A percentile compares a stretch with the other conserved stretches of the same genome.
phyloP scores from a whole-genome alignment of 1,139 yeast genomes.

The Debaryomyces sp. region DNA sequence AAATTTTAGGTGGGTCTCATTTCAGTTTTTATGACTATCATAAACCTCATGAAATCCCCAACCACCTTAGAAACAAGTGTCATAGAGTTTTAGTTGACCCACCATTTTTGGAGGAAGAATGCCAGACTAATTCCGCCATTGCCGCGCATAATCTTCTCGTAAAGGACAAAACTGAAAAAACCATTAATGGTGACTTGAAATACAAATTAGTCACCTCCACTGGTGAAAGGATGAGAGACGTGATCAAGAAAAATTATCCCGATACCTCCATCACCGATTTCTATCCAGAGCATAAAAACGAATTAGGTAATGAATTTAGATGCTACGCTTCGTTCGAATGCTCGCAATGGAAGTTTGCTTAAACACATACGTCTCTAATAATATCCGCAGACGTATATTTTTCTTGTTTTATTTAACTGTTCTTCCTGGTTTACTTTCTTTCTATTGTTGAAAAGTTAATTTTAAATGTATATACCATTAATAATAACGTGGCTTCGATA shows the following conservation, averaged over 20 bases:
- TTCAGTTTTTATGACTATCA: conserved; percentile 79
- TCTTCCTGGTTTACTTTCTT: neutral
- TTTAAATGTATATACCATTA: neutral
- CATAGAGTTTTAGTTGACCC: conserved; percentile 85
- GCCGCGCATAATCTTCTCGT: conserved; percentile 67
- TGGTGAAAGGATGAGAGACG: conserved; percentile 80
- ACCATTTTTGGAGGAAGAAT: conserved; percentile 79
- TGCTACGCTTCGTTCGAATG: conserved; percentile 79
- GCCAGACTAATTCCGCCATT: conserved; percentile 73
- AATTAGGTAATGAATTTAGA: conserved; percentile 83
- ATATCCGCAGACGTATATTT: neutral
- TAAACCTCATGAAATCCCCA: conserved; percentile 65
- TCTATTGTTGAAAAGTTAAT: neutral
- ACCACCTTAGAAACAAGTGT: conserved; percentile 58
- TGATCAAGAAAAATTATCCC: conserved; percentile 64
- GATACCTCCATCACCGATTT: conserved; percentile 66
- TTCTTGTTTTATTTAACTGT: neutral
- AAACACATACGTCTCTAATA: neutral
- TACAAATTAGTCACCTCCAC: conserved; percentile 72
- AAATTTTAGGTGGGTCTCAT: conserved; percentile 61
- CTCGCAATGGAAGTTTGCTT: conserved; percentile 35
- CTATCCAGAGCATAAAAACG: conserved; percentile 80
- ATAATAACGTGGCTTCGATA: conserved; percentile 2
- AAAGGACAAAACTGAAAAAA: conserved; percentile 35
- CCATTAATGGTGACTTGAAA: conserved; percentile 43